Evolutionary conservation across 495 filamentous ascomycete genomes (phyloP).

Genomic region (Chaetomium tenue): DNA sequence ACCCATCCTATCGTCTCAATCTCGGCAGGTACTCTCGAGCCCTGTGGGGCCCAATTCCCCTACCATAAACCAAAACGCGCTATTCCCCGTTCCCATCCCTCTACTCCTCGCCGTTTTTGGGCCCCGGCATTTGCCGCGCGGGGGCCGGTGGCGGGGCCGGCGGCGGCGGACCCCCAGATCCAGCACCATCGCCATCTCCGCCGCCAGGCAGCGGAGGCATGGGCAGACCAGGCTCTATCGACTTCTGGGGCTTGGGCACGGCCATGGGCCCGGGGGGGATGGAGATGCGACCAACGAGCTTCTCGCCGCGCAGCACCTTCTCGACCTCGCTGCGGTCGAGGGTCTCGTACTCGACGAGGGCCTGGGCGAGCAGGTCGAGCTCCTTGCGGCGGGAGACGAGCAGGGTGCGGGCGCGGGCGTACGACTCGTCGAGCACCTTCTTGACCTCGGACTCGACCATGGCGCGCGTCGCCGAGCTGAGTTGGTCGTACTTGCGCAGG

Average conservation of each 20-base stretch:
- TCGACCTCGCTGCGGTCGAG: conserved; percentile 83
- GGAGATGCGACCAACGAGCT: conserved; percentile 56
- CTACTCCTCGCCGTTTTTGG: not conserved
- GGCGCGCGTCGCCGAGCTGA: conserved; percentile 80
- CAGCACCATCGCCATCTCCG: conserved; percentile 5
- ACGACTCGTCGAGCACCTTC: conserved; percentile 76
- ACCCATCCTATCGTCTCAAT: conserved; percentile 23
- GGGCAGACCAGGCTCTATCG: conserved; percentile 28
- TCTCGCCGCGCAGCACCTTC: conserved; percentile 81
- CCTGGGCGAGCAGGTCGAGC: conserved; percentile 81
- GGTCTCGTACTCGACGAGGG: conserved; percentile 91
- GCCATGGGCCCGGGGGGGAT: conserved; percentile 51
- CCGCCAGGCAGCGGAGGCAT: conserved; percentile 24
- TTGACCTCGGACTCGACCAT: conserved; percentile 85
- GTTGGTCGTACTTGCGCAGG: conserved; percentile 66
- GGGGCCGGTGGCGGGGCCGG: conserved; percentile 29
- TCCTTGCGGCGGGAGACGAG: conserved; percentile 71
- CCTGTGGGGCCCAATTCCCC: not conserved
- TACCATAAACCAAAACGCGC: conserved; percentile 9
- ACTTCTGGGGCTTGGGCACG: conserved; percentile 40
- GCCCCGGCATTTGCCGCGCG: conserved; percentile 9
- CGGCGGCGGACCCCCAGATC: conserved; percentile 23
- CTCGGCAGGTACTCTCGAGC: conserved; percentile 16
- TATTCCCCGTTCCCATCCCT: not conserved
- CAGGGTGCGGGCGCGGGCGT: conserved; percentile 68